Evolutionary conservation across 805 yeast genomes (phyloP).

Genomic region (Yarrowia sp.): DNA sequence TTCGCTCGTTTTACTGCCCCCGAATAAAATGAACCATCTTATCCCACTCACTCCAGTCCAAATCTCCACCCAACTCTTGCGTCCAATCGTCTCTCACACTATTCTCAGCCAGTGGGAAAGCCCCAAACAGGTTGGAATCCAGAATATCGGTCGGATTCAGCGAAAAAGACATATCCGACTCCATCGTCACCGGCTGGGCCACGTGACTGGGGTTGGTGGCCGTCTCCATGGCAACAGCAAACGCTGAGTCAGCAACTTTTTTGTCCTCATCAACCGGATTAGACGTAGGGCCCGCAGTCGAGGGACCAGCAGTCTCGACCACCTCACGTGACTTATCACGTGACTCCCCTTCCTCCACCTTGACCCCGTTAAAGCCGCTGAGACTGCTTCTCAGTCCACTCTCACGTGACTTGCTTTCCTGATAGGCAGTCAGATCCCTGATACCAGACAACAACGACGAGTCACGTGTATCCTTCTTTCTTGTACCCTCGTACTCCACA

Average conservation of each 20-base stretch:
- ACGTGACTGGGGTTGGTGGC: conserved; percentile 10
- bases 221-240: conserved; percentile 9
- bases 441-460: neutral
- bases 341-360: neutral
- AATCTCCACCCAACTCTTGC: conserved; percentile 23
- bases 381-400: conserved; percentile 1
- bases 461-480: neutral
- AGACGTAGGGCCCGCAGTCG: neutral
- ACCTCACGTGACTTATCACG: neutral
- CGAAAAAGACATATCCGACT: conserved; percentile 3
- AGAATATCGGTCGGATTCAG: conserved; percentile 28
- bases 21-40: conserved; percentile 33
- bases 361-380: neutral
- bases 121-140: conserved; percentile 18
- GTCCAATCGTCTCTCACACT: conserved; percentile 12
- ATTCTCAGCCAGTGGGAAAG: neutral
- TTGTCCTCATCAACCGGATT: neutral
- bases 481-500: conserved; percentile 21
- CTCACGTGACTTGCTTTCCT: neutral
- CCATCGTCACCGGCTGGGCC: conserved; percentile 4
- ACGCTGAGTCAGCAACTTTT: neutral
- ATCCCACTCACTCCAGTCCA: conserved; percentile 39
- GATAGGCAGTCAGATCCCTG: neutral
- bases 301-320: too few relatives aligned
- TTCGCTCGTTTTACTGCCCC: neutral